Conservation (phyloP, 805 yeast species). For the Trichomonascus vanleenenianus region DNA sequence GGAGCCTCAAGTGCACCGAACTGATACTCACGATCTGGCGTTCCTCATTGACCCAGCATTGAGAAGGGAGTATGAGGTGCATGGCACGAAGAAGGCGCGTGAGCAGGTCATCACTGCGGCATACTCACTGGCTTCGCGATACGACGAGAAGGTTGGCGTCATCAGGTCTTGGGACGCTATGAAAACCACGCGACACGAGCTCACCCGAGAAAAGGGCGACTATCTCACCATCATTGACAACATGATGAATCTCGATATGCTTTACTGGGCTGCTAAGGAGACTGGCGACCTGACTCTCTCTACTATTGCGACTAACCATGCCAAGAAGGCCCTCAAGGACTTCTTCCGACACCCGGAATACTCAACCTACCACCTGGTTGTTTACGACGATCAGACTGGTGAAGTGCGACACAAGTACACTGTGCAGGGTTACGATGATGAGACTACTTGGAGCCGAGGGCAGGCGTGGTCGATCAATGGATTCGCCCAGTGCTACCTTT, state of each 20-base stretch:
- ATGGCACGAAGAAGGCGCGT: conserved; percentile 15
- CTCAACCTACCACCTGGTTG: conserved; percentile 26
- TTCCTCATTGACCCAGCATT: conserved; percentile 25
- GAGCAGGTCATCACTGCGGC: conserved; percentile 24
- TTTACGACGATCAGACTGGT: conserved; percentile 23
- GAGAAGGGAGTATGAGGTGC: conserved; percentile 21
- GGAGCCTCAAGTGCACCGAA: conserved; percentile 13
- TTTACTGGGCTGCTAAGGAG: conserved; percentile 23
- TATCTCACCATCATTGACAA: conserved; percentile 27
- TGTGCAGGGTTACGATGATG: conserved; percentile 27
- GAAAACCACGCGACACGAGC: conserved; percentile 15
- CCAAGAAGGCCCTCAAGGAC: conserved; percentile 24
- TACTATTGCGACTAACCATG: conserved; percentile 27
- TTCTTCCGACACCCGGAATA: conserved; percentile 18
- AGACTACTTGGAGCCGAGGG: conserved; percentile 28
- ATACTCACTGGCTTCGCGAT: conserved; percentile 24
- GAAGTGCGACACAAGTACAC: conserved; percentile 22
- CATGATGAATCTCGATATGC: conserved; percentile 23
- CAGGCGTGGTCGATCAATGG: conserved; percentile 31
- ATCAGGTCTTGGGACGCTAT: conserved; percentile 27
- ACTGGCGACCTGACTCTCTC: conserved; percentile 25
- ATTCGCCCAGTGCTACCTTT: conserved; percentile 23
- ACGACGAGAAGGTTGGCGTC: conserved; percentile 19
- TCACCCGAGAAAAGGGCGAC: conserved; percentile 17
- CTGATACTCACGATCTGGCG: conserved; percentile 28